These are phyloP conservation scores for Botryotinia narcissicola DNA, from an alignment of 2,329 filamentous ascomycete genomes.

Conservation along the genomic window DNA sequence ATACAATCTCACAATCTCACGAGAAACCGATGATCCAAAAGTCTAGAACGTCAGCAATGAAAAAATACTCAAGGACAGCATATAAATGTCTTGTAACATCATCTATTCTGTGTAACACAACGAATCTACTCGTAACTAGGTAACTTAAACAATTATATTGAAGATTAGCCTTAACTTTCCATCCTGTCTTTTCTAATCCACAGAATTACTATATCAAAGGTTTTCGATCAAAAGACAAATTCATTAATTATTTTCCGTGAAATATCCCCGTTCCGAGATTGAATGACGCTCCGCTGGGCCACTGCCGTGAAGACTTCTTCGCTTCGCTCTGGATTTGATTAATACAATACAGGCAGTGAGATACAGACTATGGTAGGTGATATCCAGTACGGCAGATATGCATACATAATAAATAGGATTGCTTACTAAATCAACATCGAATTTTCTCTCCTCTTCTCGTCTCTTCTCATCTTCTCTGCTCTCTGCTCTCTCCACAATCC, in stretches of 20 bases:
- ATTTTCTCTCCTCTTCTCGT: too few relatives aligned
- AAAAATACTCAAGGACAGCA: not conserved
- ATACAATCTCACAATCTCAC: not conserved
- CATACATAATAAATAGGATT: too few relatives aligned
- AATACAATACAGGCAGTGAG: not conserved
- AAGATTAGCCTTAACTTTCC: not conserved
- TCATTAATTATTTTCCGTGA: not conserved
- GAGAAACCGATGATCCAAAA: not conserved
- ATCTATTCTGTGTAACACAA: not conserved
- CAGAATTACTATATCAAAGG: not conserved
- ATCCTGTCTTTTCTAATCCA: too few relatives aligned
- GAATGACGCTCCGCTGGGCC: not conserved
- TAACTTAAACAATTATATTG: too few relatives aligned
- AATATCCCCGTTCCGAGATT: not conserved
- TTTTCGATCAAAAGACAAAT: not conserved
- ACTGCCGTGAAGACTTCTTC: not conserved
- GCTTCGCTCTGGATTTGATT: not conserved
- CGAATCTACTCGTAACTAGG: too few relatives aligned
- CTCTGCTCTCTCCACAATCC: not conserved
- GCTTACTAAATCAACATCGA: too few relatives aligned
- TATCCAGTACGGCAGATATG: not conserved
- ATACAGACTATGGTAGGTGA: too few relatives aligned
- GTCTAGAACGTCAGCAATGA: not conserved
- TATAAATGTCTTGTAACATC: not conserved
- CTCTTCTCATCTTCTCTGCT: not conserved